Percentiles rank a stretch among this genome's conserved stretches.
Conservation (phyloP, 371 early-diverging fungal species). For the Actinomortierella wolfii region DNA sequence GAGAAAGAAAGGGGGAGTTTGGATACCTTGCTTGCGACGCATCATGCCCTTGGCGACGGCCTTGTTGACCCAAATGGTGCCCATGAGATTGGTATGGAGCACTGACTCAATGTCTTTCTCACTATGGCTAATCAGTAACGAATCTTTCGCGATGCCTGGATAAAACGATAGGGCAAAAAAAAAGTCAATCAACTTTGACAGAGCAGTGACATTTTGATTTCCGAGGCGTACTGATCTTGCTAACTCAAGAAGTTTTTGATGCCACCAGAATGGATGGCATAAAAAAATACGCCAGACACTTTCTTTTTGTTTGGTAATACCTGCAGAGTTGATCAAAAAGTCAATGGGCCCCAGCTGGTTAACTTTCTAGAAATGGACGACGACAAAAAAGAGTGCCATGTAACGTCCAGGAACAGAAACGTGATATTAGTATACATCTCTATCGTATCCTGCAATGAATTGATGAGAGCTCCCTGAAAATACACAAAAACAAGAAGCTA, state of each 20-base stretch:
- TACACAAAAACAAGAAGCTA: too few species aligned
- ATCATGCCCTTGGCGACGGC: slow-evolving; percentile 63
- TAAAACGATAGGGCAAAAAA: not conserved
- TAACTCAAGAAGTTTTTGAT: too few species aligned
- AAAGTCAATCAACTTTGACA: too few species aligned
- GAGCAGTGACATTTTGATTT: too few species aligned
- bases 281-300: too few species aligned
- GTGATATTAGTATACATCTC: not conserved
- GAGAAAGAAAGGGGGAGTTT: slow-evolving; percentile 1
- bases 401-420: slow-evolving; percentile 18
- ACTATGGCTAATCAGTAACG: slow-evolving; percentile 57
- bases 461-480: too few species aligned
- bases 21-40: slow-evolving; percentile 54
- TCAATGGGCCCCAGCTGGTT: slow-evolving; percentile 48
- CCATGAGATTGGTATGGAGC: slow-evolving; percentile 72
- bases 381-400: not conserved
- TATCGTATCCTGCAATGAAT: too few species aligned
- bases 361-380: slow-evolving; percentile 22
- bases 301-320: too few species aligned
- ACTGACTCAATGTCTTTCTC: slow-evolving; percentile 54
- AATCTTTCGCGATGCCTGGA: slow-evolving; percentile 62
- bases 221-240: too few species aligned
- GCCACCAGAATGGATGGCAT: too few species aligned
- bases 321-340: slow-evolving; percentile 68
- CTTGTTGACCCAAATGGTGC: slow-evolving; percentile 71